Conservation (phyloP, 495 filamentous ascomycete genomes). For the Bombardia bombarda region DNA sequence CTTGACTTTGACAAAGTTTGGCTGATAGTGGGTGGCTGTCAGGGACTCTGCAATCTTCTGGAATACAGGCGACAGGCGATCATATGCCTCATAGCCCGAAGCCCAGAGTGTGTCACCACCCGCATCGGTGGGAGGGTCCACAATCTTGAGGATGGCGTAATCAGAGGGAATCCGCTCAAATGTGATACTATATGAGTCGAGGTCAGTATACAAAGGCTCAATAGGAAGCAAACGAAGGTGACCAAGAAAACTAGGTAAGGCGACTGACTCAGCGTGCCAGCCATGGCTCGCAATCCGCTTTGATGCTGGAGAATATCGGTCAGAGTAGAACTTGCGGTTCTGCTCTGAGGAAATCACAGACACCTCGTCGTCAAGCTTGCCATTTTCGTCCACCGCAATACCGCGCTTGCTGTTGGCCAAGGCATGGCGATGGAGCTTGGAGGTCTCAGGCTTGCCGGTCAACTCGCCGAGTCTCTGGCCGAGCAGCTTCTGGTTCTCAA, state of each 20-base stretch:
- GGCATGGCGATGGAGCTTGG: conserved; percentile 48
- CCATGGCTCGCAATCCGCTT: conserved; percentile 24
- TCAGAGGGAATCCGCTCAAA: conserved; percentile 56
- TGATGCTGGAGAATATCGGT: conserved; percentile 45
- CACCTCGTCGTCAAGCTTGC: conserved; percentile 58
- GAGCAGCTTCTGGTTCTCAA: conserved; percentile 55
- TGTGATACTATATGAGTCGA: conserved; percentile 40
- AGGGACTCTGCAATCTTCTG: conserved; percentile 57
- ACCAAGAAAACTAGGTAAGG: neutral
- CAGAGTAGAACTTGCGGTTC: conserved; percentile 53
- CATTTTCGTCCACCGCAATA: conserved; percentile 38
- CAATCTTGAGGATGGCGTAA: conserved; percentile 53
- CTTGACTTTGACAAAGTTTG: conserved; percentile 47
- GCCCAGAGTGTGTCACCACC: conserved; percentile 66
- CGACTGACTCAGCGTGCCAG: conserved; percentile 29
- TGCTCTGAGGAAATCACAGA: conserved; percentile 61
- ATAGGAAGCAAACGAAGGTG: too few relatives aligned
- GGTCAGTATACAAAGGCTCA: conserved; percentile 3
- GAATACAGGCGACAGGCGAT: conserved; percentile 54
- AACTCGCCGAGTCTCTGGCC: conserved; percentile 57
- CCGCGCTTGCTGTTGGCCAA: conserved; percentile 50
- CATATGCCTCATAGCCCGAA: conserved; percentile 63
- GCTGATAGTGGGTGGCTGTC: conserved; percentile 55
- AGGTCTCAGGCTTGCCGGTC: conserved; percentile 57
- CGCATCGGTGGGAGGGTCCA: conserved; percentile 46